Evolutionary conservation across 2,329 filamentous ascomycete species (phyloP), one percentile per base, ranked within the genome.

Genomic region (Aspergillus sojae): DNA sequence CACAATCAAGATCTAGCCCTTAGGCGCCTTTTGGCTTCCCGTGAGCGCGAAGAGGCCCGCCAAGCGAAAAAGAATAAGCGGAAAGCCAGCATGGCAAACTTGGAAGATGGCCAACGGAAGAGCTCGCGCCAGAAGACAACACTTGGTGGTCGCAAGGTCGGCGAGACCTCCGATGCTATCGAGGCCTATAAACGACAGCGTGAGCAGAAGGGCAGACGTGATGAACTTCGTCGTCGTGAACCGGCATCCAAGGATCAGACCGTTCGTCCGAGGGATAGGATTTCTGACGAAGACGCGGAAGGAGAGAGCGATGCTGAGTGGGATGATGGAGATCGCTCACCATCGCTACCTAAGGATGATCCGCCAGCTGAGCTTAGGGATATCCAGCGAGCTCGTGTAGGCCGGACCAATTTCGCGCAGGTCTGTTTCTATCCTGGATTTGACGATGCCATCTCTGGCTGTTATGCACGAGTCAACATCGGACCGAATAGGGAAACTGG

Each of bases 341-440:
- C 77, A 7, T 77, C 79, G 64, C 77, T 78, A 58, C 79, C 84
- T 36, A 90, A 89, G 67, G 88, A 92, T 64, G 87, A 89, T 48
- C 87, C 88, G 16, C 89, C 89, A 30, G 88, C 91, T 2, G 88
- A 91, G 41, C 82, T 97, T 23, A 85, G 85, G n/a, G 93, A 98
- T 76, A 88, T 94, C 68, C 91, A 98, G 74, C 88, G 92, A 57
- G 88, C 94, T 59, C 88, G 93, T 62, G 86, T 99, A 63, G 92
- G 94, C 57, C 88, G 95, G 66, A 91, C 87, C 69, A 91, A 93
- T 73, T 97, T 99, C 76, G 90, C 91, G 7, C 89, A 94, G 72
- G 91, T 97, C 61, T 97, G 93, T 83, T 97, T 96, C 81, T 94
- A 94, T 70, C 95, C 95, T 12, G 90, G 90, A 4, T 97, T 99